phyloP scores from a whole-genome alignment of 2,329 filamentous ascomycete species.

The Colletotrichum brevisporum region DNA sequence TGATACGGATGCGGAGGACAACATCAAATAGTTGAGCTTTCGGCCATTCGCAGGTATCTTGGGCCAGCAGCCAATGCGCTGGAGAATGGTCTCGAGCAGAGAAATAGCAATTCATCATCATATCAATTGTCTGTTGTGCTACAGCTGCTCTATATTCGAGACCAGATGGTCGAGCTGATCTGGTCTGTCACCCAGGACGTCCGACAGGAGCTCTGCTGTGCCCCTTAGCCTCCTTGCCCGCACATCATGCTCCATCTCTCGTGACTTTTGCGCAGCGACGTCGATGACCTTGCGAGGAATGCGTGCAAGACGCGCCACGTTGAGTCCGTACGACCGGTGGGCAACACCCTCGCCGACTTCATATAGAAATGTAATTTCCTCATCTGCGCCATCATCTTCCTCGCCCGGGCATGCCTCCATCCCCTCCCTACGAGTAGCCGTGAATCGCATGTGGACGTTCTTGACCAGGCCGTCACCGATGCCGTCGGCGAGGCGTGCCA shows the following conservation, averaged over 20 bases:
- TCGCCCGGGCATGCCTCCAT: slow-evolving; percentile 23
- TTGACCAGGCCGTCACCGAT: slow-evolving; percentile 74
- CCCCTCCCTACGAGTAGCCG: slow-evolving; percentile 50
- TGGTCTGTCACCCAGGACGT: slow-evolving; percentile 54
- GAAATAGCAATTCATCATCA: slow-evolving; percentile 23
- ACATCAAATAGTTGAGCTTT: slow-evolving; percentile 21
- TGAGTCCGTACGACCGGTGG: slow-evolving; percentile 93
- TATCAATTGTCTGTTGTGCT: slow-evolving; percentile 36
- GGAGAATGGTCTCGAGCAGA: slow-evolving; percentile 18
- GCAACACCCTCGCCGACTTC: slow-evolving; percentile 92
- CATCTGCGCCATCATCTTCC: slow-evolving; percentile 63
- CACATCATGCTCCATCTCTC: slow-evolving; percentile 83
- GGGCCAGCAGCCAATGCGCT: neutral
- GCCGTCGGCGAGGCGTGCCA: slow-evolving; percentile 78
- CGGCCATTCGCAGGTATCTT: slow-evolving; percentile 1
- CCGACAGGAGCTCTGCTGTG: slow-evolving; percentile 57
- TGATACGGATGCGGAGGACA: slow-evolving; percentile 20
- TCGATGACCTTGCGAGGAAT: slow-evolving; percentile 84
- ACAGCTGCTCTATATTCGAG: slow-evolving; percentile 72
- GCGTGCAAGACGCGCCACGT: slow-evolving; percentile 89
- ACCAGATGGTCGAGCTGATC: slow-evolving; percentile 68
- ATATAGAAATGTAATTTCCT: slow-evolving; percentile 94
- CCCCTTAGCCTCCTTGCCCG: slow-evolving; percentile 72
- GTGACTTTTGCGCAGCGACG: slow-evolving; percentile 83
- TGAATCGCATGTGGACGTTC: slow-evolving; percentile 97